Evolutionary conservation across 1,139 yeast genomes (phyloP).

Genomic region (Cylindricascospora bacillispora): DNA sequence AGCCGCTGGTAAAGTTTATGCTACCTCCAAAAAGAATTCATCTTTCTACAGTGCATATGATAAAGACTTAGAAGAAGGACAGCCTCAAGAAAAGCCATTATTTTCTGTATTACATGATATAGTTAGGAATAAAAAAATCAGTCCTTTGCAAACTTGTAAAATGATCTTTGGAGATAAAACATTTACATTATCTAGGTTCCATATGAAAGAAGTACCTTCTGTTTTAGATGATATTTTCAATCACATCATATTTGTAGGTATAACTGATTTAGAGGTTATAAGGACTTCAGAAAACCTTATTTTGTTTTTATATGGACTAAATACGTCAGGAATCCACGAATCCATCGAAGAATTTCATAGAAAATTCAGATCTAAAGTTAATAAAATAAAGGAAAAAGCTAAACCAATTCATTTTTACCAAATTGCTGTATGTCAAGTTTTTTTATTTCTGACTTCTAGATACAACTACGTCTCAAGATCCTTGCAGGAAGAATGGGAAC

Average conservation of each 20-base stretch:
- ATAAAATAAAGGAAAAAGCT: constrained; percentile 11
- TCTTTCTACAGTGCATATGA: too few species aligned
- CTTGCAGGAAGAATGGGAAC: constrained; percentile 8
- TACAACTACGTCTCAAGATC: constrained; percentile 11
- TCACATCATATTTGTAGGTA: constrained; percentile 15
- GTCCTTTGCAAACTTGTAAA: constrained; percentile 7
- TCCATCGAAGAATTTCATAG: constrained; percentile 16
- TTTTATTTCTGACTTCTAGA: constrained; percentile 17
- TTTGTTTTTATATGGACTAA: constrained; percentile 12
- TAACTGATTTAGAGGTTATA: constrained; percentile 16
- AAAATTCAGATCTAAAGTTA: constrained; percentile 18
- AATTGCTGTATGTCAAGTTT: constrained; percentile 19
- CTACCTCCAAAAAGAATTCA: neutral
- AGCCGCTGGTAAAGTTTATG: neutral
- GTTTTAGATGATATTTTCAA: constrained; percentile 10
- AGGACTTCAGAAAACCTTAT: constrained; percentile 8
- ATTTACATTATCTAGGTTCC: constrained; percentile 15
- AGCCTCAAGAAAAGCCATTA: neutral
- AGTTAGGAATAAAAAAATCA: too few species aligned
- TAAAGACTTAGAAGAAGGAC: neutral
- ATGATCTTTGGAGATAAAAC: constrained; percentile 8
- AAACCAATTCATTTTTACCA: constrained; percentile 24
- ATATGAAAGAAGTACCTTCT: constrained; percentile 5
- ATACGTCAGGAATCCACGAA: constrained; percentile 11
- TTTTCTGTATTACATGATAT: constrained; percentile 2